Evolutionary conservation across 139 green algal species (phyloP).

Genomic region (Haematococcus lacustris): DNA sequence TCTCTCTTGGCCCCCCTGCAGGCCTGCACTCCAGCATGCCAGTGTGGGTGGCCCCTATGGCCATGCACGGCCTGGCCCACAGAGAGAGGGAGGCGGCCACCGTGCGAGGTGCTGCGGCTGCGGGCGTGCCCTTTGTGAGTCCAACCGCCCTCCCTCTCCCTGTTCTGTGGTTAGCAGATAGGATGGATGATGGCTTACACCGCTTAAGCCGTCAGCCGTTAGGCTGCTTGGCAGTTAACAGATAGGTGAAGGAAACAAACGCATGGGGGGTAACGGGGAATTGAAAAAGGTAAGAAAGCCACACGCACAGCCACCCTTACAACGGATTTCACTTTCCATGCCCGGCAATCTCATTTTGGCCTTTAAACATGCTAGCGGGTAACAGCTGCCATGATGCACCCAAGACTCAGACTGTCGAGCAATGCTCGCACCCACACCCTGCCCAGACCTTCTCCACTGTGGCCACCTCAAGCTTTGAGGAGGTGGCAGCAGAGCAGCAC

Average conservation of each 20-base stretch:
- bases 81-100: slow-evolving; percentile 61
- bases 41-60: slow-evolving; percentile 78
- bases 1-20: slow-evolving; percentile 14
- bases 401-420: background rate
- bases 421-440: background rate
- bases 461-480: slow-evolving; percentile 5
- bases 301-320: background rate
- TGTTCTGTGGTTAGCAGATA: too few species aligned
- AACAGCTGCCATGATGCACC: background rate
- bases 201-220: too few species aligned
- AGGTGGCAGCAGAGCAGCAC: slow-evolving; percentile 11
- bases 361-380: background rate
- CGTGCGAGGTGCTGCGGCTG: slow-evolving; percentile 23
- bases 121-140: slow-evolving; percentile 40
- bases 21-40: slow-evolving; percentile 45
- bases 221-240: too few species aligned
- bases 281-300: background rate
- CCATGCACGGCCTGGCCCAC: slow-evolving; percentile 73
- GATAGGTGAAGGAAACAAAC: too few species aligned
- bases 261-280: background rate
- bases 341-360: background rate
- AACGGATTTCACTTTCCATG: background rate
- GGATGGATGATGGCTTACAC: too few species aligned
- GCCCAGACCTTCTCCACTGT: slow-evolving; percentile 3
- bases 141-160: too few species aligned